Evolutionary conservation across 352 stramenopile species (phyloP), one percentile per base, ranked within the genome.

Genomic region (Globisporangium ultimum): DNA sequence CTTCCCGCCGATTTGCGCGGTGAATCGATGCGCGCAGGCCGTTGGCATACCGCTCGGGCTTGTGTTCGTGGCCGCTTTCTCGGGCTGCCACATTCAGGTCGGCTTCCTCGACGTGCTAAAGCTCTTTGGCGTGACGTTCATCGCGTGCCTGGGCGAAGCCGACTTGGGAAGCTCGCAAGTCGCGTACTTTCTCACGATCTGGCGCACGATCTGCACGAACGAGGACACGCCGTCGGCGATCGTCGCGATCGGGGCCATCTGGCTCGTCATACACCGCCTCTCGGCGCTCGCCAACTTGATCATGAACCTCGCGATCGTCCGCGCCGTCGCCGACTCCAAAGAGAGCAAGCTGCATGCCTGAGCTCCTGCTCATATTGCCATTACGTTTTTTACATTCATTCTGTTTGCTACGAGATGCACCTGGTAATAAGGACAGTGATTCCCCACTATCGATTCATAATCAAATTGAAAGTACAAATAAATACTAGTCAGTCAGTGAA

Each of bases 231-330:
- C 84, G 12, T 60, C 71, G 0, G 67, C 75, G 15, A 58, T 77
- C 20, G 49, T 88, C 2, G 72, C 72, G 21, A 70, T 89, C 49
- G 48, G 60, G 0, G 74, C 68, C 0, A 57, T 86, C 43, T 66
- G 69, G 49, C 55, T 86, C 17, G n/a, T 90, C 17, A 58, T 89
- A 28, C 61, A 60, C 38, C 71, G 80, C 18, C 43, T 89, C 22
- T 49, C 72, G 20, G 71, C 79, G 8, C 40, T 87, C 43, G 62
- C 70, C 20, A 85, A 82, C 55, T 72, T 64, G 20, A 53, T 72
- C 17, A 87, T 68, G 24, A 88, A 88, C 55, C 51, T 89, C 34
- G 68, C 86, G 65, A 60, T 91, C 20, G 63, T 88, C 21, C 74
- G 79, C 34, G 82, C 89, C 61, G 70, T 87, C 38, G 68, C 80